Evolutionary conservation across 192 early-diverging fungal genomes (phyloP), one percentile per base, ranked within the genome.

Genomic region (Coemansia sp.): DNA sequence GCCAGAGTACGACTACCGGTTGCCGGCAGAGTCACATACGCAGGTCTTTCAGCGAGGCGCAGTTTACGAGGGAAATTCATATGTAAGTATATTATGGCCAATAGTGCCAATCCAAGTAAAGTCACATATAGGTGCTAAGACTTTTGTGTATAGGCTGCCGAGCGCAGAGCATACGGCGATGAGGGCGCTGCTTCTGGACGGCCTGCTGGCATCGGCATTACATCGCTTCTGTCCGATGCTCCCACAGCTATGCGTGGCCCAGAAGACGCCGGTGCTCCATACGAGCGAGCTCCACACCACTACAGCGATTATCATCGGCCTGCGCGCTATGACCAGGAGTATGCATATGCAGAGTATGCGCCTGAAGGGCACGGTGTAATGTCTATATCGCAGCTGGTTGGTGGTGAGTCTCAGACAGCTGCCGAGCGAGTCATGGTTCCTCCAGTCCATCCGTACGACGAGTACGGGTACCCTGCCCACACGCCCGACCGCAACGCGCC

Each of bases 321-420:
- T 14, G 42, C 15, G 37, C 40, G 52, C 17, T 64, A 67, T 15
- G 53, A 51, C 14, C 45, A 47, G 20, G 48, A 56, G 21, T 58
- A 65, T 28, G 38, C 38, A 11, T 69, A 67, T 45, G 49, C 60
- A 37, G 20, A 55, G 7, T 39, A 56, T 3, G 53, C 26, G 11
- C 30, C 53, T n/a, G 54, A 60, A 15, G 47, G 58, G 10, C 60
- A 64, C 5, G 53, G 66, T 6, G 59, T 69, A 21, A 76, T 76
- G 73, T 69, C 73, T 5, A 76, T 76, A 26, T 76, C 73, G 15
- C 73, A 76, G 47, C 55, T 76, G 10, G 73, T 76, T 51, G 66
- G 62, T 21, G 48, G 62, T 6, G 63, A 53, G 1, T 23, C 28
- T 38, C 45, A 48, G 40, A 43, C 45, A 47, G 11, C 45, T 3